Evolutionary conservation across 2,329 filamentous ascomycete genomes (phyloP), one percentile per base, ranked within the genome.

Genomic region (Alternaria brassicae): DNA sequence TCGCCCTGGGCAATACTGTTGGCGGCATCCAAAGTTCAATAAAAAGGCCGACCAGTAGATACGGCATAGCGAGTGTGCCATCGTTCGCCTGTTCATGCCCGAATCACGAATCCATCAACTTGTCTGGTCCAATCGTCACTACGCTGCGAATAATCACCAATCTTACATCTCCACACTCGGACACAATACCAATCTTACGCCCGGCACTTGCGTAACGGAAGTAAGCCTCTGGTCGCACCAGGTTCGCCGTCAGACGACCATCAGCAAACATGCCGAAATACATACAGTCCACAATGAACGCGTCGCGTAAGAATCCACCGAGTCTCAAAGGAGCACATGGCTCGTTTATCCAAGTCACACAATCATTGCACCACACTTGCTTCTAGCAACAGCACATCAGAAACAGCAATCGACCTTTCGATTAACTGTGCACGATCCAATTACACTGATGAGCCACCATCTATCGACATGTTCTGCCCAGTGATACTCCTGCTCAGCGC

Each of bases 401-500:
- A 2, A 23, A 17, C 4, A 21, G 13, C 4, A 7, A 4, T 8
- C 17, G 19, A n/a, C 21, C 6, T 21, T 34, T 23, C 3, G 8
- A n/a, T 32, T 10, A 19, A 9, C 44, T 13, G 25, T 32, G 8
- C 28, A n/a, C 6, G 15, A 13, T 17, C 15, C 2, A 17, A 17
- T 7, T 55, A 58, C 15, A 58, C 51, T 6, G 71, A 74, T 0
- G 69, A 74, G 0, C 76, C 77, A 7, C 75, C 72, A 70, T 78
- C 77, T 40, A 78, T 74, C 45, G 69, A 68, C 19, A 78, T 62
- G 54, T 78, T 78, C 62, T 78, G 75, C 3, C 77, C 77, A 9
- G 77, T 78, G 15, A 73, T 70, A 60, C 74, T 77, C 39, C 70
- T 58, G 52, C 74, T 78, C 52, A 77, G 37, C 27, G 72, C 73